phyloP scores from a whole-genome alignment of 2,329 filamentous ascomycete genomes.

The Xylaria sp. region DNA sequence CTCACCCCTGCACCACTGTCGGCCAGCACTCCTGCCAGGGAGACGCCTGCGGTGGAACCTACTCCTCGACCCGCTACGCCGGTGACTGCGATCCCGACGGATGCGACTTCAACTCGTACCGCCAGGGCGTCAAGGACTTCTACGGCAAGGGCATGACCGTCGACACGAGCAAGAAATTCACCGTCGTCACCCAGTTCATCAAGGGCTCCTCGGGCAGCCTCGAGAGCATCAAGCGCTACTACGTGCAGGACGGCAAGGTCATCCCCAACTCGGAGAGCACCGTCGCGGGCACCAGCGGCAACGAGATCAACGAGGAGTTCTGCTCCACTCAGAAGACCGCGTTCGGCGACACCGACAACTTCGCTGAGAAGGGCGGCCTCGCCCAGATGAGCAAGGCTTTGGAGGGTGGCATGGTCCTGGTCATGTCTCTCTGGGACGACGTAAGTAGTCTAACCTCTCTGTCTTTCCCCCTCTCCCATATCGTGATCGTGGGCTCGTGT shows the following conservation, averaged over 20 bases:
- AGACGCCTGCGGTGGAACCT: conserved; percentile 60
- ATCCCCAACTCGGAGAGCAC: conserved; percentile 53
- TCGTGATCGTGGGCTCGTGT: not conserved
- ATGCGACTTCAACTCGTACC: conserved; percentile 73
- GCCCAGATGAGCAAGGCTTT: conserved; percentile 64
- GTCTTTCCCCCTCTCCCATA: not conserved
- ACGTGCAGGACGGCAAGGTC: conserved; percentile 67
- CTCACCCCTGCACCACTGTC: conserved; percentile 65
- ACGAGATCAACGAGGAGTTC: conserved; percentile 62
- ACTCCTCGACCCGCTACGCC: conserved; percentile 60
- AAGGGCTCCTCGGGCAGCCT: conserved; percentile 58
- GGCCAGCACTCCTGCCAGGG: conserved; percentile 59
- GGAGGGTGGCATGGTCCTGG: conserved; percentile 67
- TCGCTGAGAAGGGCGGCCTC: conserved; percentile 64
- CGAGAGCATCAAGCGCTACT: conserved; percentile 65
- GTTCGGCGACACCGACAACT: conserved; percentile 64
- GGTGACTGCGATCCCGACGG: conserved; percentile 72
- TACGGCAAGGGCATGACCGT: conserved; percentile 67
- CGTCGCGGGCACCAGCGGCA: conserved; percentile 47
- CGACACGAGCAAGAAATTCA: conserved; percentile 66
- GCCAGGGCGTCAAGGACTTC: conserved; percentile 68
- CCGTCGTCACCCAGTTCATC: conserved; percentile 70
- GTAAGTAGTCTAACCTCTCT: conserved; percentile 39
- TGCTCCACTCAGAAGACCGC: conserved; percentile 65
- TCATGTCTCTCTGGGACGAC: conserved; percentile 70